A percentile compares a stretch with the other conserved stretches of the same genome.
Evolutionary conservation across 257 asterid species (phyloP).

Genomic region (Solanum ahanhuiri): DNA sequence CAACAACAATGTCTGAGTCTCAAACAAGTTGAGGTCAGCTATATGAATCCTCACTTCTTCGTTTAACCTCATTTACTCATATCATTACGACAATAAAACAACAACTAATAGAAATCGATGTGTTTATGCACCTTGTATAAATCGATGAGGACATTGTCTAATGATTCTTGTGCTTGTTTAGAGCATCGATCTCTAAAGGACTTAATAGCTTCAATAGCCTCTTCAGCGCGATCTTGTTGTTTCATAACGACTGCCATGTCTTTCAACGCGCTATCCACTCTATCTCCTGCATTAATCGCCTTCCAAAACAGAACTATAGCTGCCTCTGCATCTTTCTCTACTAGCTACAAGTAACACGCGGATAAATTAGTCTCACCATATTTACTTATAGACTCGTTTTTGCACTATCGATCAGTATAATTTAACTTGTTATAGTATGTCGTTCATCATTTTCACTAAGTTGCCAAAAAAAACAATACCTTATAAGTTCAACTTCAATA

Average conservation of each 20-base stretch:
- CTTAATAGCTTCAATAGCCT: conserved; percentile 83
- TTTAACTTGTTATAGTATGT: background rate
- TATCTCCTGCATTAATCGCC: conserved; percentile 75
- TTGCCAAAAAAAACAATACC: background rate
- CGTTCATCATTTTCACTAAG: background rate
- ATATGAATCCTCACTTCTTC: background rate
- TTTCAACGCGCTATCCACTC: conserved; percentile 87
- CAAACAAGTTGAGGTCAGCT: background rate
- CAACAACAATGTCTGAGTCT: background rate
- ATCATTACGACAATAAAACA: background rate
- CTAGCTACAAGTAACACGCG: conserved; percentile 34
- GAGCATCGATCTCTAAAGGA: conserved; percentile 69
- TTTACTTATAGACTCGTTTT: background rate
- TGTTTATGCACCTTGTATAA: conserved; percentile 55
- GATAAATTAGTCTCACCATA: background rate
- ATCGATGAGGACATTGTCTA: conserved; percentile 80
- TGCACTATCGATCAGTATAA: background rate
- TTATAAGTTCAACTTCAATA: background rate
- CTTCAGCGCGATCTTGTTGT: conserved; percentile 67
- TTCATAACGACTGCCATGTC: conserved; percentile 96
- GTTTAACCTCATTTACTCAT: background rate
- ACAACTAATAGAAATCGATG: background rate
- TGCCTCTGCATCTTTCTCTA: conserved; percentile 68
- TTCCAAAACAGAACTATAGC: conserved; percentile 70
- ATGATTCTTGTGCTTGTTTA: conserved; percentile 78